Evolutionary conservation across 2,329 filamentous ascomycete species (phyloP).

Genomic region (Cylindrodendrum hubeiense): DNA sequence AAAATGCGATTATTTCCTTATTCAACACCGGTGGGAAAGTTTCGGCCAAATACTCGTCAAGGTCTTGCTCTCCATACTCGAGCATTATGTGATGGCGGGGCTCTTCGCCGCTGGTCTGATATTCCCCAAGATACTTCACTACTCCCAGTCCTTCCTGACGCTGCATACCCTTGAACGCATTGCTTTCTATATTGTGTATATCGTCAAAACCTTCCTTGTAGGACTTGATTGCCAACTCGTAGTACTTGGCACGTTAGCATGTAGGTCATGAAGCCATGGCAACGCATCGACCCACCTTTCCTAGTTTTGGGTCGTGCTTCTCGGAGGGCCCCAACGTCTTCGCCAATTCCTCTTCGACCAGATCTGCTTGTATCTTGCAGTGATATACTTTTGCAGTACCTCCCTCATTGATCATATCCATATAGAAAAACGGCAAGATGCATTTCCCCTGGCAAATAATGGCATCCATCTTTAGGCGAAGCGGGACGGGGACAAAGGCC

Average conservation of each 20-base stretch:
- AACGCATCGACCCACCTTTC: neutral
- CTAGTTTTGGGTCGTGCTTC: neutral
- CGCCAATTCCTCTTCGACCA: neutral
- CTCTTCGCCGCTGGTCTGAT: neutral
- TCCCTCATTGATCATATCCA: neutral
- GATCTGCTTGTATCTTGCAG: constrained; percentile 8
- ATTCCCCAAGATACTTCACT: constrained; percentile 7
- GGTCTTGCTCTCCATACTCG: constrained; percentile 6
- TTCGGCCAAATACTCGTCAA: constrained; percentile 3
- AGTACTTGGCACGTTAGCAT: neutral
- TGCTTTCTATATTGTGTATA: neutral
- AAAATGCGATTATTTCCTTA: constrained; percentile 6
- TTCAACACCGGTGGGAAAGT: neutral
- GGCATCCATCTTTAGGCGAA: neutral
- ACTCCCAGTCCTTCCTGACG: neutral
- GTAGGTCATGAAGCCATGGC: neutral
- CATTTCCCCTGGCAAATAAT: neutral
- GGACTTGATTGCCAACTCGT: constrained; percentile 9
- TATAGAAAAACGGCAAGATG: neutral
- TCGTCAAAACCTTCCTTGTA: neutral
- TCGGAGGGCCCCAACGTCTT: neutral
- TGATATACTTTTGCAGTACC: constrained; percentile 6
- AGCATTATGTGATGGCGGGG: constrained; percentile 5
- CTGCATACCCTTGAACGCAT: constrained; percentile 5
- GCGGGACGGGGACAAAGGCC: neutral